Evolutionary conservation across 495 filamentous ascomycete species (phyloP).

Genomic region (Podospora comata): DNA sequence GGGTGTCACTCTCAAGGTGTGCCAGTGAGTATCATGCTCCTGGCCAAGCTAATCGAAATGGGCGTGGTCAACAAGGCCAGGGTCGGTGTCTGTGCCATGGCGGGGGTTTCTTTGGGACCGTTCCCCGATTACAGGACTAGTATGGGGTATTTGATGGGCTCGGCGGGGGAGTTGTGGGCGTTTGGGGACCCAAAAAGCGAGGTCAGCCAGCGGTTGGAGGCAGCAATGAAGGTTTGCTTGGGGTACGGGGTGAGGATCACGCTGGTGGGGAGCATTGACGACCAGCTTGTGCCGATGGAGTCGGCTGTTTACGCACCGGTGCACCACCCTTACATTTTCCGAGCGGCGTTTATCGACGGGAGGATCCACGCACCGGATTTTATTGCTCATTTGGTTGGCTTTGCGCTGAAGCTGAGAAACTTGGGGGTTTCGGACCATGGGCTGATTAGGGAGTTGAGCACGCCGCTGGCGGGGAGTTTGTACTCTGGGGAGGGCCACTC

Average conservation of each 20-base stretch:
- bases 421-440: constrained; percentile 90
- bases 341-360: constrained; percentile 92
- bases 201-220: constrained; percentile 77
- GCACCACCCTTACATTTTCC: constrained; percentile 86
- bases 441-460: constrained; percentile 83
- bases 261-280: constrained; percentile 89
- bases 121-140: constrained; percentile 83
- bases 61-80: constrained; percentile 64
- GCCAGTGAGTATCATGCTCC: constrained; percentile 87
- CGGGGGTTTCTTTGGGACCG: constrained; percentile 87
- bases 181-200: constrained; percentile 76
- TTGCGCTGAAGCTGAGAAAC: constrained; percentile 88
- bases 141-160: constrained; percentile 71
- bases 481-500: constrained; percentile 93
- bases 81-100: constrained; percentile 85
- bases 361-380: constrained; percentile 91
- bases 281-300: constrained; percentile 92
- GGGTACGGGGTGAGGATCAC: constrained; percentile 76
- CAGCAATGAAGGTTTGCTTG: constrained; percentile 67
- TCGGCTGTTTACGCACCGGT: constrained; percentile 81
- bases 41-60: constrained; percentile 83
- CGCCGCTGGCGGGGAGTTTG: constrained; percentile 83
- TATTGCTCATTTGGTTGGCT: constrained; percentile 86
- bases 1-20: constrained; percentile 95
- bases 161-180: constrained; percentile 88